phyloP scores from a whole-genome alignment of 805 yeast genomes.

The Kuraishia capsulata region DNA sequence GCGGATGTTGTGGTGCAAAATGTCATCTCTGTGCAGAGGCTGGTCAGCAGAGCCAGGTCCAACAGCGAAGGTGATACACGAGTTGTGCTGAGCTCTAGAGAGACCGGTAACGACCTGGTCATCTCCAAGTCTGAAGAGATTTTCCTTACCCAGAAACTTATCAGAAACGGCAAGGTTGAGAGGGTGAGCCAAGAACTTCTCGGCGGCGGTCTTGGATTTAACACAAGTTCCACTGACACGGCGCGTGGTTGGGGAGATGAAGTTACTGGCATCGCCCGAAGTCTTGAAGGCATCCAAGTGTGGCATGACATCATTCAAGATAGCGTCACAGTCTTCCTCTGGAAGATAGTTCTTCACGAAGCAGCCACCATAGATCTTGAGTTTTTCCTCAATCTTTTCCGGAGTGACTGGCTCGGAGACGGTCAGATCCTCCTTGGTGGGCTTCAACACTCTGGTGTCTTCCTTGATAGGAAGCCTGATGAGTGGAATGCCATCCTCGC shows the following conservation, averaged over 20 bases:
- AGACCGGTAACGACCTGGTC: constrained; percentile 10
- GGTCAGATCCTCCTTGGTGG: constrained; percentile 1
- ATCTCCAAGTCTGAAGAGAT: constrained; percentile 13
- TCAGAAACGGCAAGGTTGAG: constrained; percentile 10
- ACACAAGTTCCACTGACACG: constrained; percentile 13
- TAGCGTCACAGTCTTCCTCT: constrained; percentile 6
- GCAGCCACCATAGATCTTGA: constrained; percentile 16
- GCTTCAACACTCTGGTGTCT: constrained; percentile 1
- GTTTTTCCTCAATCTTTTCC: constrained; percentile 5
- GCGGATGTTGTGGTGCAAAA: constrained; percentile 13
- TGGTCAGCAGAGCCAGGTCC: constrained; percentile 16
- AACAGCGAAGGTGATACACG: constrained; percentile 12
- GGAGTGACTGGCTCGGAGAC: constrained; percentile 4
- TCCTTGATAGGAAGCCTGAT: neutral
- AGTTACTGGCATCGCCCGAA: neutral
- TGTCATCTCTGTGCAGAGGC: constrained; percentile 16
- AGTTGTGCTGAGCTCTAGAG: constrained; percentile 11
- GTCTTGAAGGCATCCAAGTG: constrained; percentile 9
- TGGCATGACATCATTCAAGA: constrained; percentile 12
- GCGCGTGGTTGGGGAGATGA: constrained; percentile 8
- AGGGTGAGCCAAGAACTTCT: constrained; percentile 9
- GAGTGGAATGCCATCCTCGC: neutral
- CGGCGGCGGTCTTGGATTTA: constrained; percentile 12
- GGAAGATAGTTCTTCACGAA: constrained; percentile 11
- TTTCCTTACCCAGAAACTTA: constrained; percentile 11